Base-by-base conservation (phyloP, 495 filamentous ascomycete species). In the Penicillium steckii region DNA sequence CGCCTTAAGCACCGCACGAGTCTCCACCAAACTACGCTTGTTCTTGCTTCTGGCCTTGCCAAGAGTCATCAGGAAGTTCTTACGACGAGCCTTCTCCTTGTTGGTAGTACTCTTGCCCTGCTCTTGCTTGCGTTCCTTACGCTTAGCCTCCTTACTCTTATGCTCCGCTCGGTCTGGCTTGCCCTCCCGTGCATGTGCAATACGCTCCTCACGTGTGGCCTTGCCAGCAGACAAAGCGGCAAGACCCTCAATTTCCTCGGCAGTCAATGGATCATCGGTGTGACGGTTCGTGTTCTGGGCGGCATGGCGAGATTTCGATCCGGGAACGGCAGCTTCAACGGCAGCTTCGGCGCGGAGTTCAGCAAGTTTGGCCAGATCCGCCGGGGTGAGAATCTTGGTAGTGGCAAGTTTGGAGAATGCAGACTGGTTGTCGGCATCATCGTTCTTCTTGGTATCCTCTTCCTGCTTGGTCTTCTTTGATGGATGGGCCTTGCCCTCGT, bases 21-120 rank as follows among this genome's bases (percentile, higher is more conserved):
- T 90, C 62, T 96, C 86, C 33, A 86, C 80, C 64, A 98, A 76
- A 83, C 89, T 95, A 60, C 90, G 79, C 85, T 96, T 97, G 65
- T 89, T 85, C 78, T 97, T 97, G 42, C 77, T 81, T 73, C 89
- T 89, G 3, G 94, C 93, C 78, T 97, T 97, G 42, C 91, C 89
- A 30, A 97, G 69, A 24, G 91, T 96, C 95, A 99, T 99, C 61
- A 97, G 65, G 70, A 97, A 95, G 68, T 97, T 97, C 85, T 99
- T 97, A 77, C 85, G 87, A 45, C 93, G 77, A 23, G 88, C 85
- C 80, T 99, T 99, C 79, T 99, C 95, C 79, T 89, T 89, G 74
- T 99, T 99, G 59, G 94, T 99, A 4, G 89, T 89, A 69, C 88
- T 93, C 80, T 97, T 97, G 52, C 91, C 89, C 74, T 91, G 82